Base-by-base conservation (phyloP, 768 basidiomycete genomes). In the Pulveroboletus sp. region DNA sequence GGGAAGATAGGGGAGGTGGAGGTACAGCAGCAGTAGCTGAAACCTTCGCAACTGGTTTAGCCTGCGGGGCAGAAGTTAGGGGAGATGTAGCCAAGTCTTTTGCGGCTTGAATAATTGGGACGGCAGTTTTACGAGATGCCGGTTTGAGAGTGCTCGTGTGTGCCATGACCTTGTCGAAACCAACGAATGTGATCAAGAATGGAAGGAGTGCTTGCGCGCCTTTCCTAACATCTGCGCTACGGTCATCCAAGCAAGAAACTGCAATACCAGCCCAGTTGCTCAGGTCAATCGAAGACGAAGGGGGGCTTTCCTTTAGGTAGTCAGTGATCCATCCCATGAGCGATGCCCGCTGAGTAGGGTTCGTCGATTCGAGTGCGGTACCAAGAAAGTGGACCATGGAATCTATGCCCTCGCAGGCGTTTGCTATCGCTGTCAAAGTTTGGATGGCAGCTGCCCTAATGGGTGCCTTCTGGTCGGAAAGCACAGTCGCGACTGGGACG, bases 391-490 rank as follows among this genome's bases (percentile, higher is more conserved):
- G 68, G 28, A 89, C 79, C 79, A 99, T 81, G 3, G 82, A 71
- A 17, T 98, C 96, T 15, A 98, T 57, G 10, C 88, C 83, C 40
- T 90, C 91, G 57, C 89, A 89, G 6, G 89, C 90, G 6, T 79
- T 80, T 9, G 86, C 86, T 45, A 98, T 93, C 13, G 89, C 83
- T 14, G 84, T 80, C 57, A 99, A 72, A 1, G 92, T 82, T 50
- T 84, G 79, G 14, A 90, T 61, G 30, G 84, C 96, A 32, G 89
- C 83, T 6, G 80, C 70, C 43, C 96, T 84, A 41, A 91, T 86
- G 17, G 83, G 84, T 8, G 88, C 83, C 68, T 98, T 98, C 65
- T 95, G 92, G 65, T 99, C 96, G 5, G 95, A 79, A 9, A 97
- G 79, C 9, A 92, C 93, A 6, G 85, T 84, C 5, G 85, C 83